Evolutionary conservation across 2,329 filamentous ascomycete genomes (phyloP).

Genomic region (Cladophialophora yegresii): DNA sequence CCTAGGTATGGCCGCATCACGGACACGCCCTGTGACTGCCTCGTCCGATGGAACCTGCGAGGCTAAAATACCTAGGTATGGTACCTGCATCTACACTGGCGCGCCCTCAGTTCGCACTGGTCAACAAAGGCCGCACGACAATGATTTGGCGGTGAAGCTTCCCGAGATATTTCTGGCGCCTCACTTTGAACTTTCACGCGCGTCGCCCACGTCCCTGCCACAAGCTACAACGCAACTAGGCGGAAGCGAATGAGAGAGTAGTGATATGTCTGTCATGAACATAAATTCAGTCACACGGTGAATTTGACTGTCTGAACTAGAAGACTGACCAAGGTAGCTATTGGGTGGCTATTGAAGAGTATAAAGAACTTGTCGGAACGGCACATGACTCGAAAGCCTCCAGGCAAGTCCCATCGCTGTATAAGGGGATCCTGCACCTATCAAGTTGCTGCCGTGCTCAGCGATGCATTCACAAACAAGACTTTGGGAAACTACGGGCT

Average conservation of each 20-base stretch:
- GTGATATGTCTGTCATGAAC: background rate
- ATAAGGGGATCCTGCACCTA: background rate
- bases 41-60: background rate
- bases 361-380: background rate
- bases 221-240: background rate
- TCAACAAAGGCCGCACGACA: background rate
- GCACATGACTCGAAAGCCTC: background rate
- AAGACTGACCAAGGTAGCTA: background rate
- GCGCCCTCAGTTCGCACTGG: background rate
- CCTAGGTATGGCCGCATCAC: constrained; percentile 1
- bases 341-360: no score
- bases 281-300: background rate
- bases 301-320: background rate
- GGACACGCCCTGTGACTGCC: background rate
- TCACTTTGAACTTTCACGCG: constrained; percentile 7
- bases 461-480: constrained; percentile 13
- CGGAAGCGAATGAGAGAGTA: background rate
- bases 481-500: constrained; percentile 32
- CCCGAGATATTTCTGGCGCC: constrained; percentile 1
- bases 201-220: background rate
- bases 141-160: constrained; percentile 5
- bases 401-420: background rate
- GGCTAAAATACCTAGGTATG: background rate
- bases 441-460: background rate
- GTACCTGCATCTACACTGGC: background rate